Conservation (phyloP, 2,329 filamentous ascomycete species). For the Ophiostoma himal-ulmi region DNA sequence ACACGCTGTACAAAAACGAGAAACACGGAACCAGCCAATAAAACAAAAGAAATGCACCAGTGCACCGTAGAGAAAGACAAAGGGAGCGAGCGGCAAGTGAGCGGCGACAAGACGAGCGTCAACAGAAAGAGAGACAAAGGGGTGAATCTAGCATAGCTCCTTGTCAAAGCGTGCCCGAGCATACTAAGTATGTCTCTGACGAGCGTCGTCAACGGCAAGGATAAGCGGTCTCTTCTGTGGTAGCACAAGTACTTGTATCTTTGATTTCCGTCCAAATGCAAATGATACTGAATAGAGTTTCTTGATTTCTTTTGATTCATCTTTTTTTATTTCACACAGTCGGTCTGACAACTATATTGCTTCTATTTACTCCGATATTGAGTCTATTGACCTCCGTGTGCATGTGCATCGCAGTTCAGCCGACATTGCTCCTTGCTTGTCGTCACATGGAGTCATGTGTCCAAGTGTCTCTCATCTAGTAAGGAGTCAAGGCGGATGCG, state of each 20-base stretch:
- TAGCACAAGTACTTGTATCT: neutral
- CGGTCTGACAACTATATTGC: neutral
- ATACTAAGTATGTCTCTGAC: neutral
- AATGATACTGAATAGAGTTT: neutral
- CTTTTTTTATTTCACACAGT: neutral
- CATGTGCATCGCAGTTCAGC: constrained; percentile 9
- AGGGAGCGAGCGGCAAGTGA: neutral
- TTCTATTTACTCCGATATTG: neutral
- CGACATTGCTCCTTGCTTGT: neutral
- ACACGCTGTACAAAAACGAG: neutral
- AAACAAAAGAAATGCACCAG: neutral
- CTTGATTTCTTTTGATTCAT: neutral
- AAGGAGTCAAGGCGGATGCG: neutral
- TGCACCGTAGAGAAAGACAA: neutral
- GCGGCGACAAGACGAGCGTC: neutral
- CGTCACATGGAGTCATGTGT: constrained; percentile 1
- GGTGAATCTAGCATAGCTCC: neutral
- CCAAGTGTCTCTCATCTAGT: neutral
- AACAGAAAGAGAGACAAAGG: neutral
- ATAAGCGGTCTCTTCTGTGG: neutral
- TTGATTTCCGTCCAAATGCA: neutral
- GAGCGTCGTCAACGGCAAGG: constrained; percentile 7
- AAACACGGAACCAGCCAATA: constrained; percentile 1
- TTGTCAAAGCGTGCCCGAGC: neutral
- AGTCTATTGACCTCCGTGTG: neutral